These are phyloP conservation scores for Botrytis medusae DNA, from an alignment of 2,329 filamentous ascomycete species.

Conservation along the genomic window DNA sequence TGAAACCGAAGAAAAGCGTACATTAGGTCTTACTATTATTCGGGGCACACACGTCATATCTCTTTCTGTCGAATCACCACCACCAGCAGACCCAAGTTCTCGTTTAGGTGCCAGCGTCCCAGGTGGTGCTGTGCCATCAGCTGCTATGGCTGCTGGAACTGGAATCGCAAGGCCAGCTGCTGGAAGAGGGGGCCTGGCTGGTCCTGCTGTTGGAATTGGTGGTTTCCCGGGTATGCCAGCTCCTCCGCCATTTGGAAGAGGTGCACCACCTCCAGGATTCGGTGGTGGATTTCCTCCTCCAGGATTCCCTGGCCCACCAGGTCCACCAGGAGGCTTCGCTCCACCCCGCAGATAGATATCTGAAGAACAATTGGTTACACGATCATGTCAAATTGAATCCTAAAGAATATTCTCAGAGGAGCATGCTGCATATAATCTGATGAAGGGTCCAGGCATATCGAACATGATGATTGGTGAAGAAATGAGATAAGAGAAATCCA, in stretches of 20 bases:
- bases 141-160: constrained; percentile 76
- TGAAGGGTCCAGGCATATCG: not conserved
- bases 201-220: constrained; percentile 85
- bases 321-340: constrained; percentile 51
- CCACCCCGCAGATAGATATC: constrained; percentile 39
- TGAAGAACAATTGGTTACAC: constrained; percentile 14
- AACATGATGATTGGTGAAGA: not conserved
- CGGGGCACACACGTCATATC: constrained; percentile 94
- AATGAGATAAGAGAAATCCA: constrained; percentile 23
- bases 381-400: not conserved
- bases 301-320: constrained; percentile 47
- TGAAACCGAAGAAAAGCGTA: constrained; percentile 94
- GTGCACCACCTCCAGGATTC: constrained; percentile 47
- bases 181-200: constrained; percentile 84
- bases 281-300: constrained; percentile 51
- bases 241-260: constrained; percentile 51
- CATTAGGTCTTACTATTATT: constrained; percentile 91
- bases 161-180: constrained; percentile 90
- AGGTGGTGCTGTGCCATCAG: constrained; percentile 53
- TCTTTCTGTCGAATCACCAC: constrained; percentile 91
- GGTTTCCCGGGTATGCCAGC: constrained; percentile 60
- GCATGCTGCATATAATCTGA: not conserved
- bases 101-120: constrained; percentile 77
- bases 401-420: not conserved
- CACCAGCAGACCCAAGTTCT: constrained; percentile 88